Evolutionary conservation across 73 alveolate genomes (phyloP).

Genomic region (Paramecium sexaurelia): DNA sequence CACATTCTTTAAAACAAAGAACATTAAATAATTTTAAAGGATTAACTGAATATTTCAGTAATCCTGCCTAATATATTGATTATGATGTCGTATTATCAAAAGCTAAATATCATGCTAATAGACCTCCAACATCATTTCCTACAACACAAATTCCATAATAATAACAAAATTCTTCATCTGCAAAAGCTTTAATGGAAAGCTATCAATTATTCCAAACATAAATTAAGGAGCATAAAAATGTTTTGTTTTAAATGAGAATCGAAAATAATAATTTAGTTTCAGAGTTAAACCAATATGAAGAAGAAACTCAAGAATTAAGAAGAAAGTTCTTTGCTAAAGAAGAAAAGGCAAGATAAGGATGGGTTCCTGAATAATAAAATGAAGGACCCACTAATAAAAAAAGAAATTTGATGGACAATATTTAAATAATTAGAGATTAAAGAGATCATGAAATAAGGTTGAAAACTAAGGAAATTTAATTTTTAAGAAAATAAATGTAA

Average conservation of each 20-base stretch:
- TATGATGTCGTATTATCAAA: constrained; percentile 24
- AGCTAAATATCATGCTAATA: constrained; percentile 39
- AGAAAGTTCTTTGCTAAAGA: constrained; percentile 10
- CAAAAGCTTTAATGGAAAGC: constrained; percentile 22
- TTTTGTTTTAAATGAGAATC: constrained; percentile 21
- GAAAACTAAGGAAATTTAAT: not conserved
- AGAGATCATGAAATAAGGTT: constrained; percentile 2
- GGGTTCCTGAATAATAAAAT: constrained; percentile 35
- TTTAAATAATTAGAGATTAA: not conserved
- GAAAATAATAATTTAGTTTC: constrained; percentile 9
- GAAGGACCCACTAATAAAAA: not conserved
- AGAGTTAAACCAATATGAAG: not conserved
- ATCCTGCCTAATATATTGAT: constrained; percentile 56
- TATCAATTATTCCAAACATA: not conserved
- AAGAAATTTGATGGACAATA: not conserved
- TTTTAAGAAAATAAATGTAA: not conserved
- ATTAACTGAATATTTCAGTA: constrained; percentile 35
- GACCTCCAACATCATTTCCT: constrained; percentile 60
- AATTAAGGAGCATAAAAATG: constrained; percentile 16
- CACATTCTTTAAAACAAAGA: not conserved
- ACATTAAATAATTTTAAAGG: constrained; percentile 50
- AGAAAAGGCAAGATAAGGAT: constrained; percentile 48
- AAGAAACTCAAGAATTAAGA: not conserved
- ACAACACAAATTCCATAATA: not conserved
- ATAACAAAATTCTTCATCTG: constrained; percentile 4